Base-by-base conservation (phyloP, 192 early-diverging fungal genomes). In the Umbelopsis sp. region DNA sequence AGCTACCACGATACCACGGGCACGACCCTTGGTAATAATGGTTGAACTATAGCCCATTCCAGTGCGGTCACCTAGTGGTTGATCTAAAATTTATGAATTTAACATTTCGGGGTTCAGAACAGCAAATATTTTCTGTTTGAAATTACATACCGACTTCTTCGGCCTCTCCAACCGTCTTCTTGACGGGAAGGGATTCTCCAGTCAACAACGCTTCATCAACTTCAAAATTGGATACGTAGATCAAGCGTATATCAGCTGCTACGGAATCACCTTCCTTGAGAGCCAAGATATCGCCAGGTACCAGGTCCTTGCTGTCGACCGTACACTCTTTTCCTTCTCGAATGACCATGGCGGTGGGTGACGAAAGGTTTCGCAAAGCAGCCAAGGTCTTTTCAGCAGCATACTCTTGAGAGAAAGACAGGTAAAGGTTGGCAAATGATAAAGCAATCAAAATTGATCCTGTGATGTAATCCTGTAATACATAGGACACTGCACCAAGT, bases 381-480 rank as follows among this genome's bases (percentile, higher is more conserved):
- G 95, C 95, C 83, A 98, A 82, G 4, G 97, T 95, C 72, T 95
- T 91, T 67, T 90, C 93, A 2, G 97, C 97, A 68, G 93, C 91
- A 85, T 91, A 98, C 73, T 99, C 97, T 84, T 99, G 97, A 5
- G 91, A 85, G 71, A 98, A 97, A 9, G 94, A 94, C 64, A 99
- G 91, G 49, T 90, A 78, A 20, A 95, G 86, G 79, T 98, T 98
- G 52, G 96, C 72, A 22, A 90, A 75, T 23, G 95, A 91, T 47
- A 98, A 90, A 46, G 92, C 80, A 33, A 91, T 76, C 30, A 97
- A 83, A 47, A 97, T 87, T 33, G 83, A 83, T 16, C 88, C 91
- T 72, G 87, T 87, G 20, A 88, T 74, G 78, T 85, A 88, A 73
- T 91, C 90, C 9, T 82, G 80, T 33, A 84, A 81, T 2, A 82